Evolutionary conservation across 441 rosid genomes (phyloP).

Genomic region (Euphorbia corollata): DNA sequence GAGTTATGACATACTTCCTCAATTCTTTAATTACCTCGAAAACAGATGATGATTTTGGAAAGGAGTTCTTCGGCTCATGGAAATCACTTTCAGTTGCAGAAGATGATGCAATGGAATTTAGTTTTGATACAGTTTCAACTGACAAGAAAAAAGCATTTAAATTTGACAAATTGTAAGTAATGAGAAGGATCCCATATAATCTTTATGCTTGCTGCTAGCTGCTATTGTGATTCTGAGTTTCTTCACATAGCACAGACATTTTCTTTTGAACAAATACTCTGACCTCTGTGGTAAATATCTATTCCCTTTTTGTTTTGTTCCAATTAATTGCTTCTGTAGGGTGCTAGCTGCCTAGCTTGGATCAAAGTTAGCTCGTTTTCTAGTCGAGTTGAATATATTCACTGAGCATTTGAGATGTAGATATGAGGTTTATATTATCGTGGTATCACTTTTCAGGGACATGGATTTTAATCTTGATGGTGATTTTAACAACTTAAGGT

Average conservation of each 20-base stretch:
- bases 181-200: not conserved
- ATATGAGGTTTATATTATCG: conserved; percentile 1
- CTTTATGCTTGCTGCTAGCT: not conserved
- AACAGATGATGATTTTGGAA: conserved; percentile 71
- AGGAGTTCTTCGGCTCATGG: conserved; percentile 69
- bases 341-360: not conserved
- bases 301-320: not conserved
- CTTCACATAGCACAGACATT: not conserved
- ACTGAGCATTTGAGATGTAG: not conserved
- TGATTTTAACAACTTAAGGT: conserved; percentile 62
- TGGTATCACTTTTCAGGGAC: conserved; percentile 44
- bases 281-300: not conserved
- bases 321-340: not conserved
- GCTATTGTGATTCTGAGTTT: not conserved
- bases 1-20: conserved; percentile 8
- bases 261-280: not conserved
- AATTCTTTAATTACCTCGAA: conserved; percentile 18
- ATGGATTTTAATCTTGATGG: conserved; percentile 75
- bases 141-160: conserved; percentile 51
- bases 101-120: conserved; percentile 65
- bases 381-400: not conserved
- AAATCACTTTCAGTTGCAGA: conserved; percentile 53
- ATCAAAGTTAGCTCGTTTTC: not conserved
- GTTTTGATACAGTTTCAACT: conserved; percentile 42
- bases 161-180: conserved; percentile 64